A percentile compares a stretch with the other conserved stretches of the same genome.
Evolutionary conservation across 2,329 filamentous ascomycete genomes (phyloP).

Genomic region (Fusarium keratoplasticum): DNA sequence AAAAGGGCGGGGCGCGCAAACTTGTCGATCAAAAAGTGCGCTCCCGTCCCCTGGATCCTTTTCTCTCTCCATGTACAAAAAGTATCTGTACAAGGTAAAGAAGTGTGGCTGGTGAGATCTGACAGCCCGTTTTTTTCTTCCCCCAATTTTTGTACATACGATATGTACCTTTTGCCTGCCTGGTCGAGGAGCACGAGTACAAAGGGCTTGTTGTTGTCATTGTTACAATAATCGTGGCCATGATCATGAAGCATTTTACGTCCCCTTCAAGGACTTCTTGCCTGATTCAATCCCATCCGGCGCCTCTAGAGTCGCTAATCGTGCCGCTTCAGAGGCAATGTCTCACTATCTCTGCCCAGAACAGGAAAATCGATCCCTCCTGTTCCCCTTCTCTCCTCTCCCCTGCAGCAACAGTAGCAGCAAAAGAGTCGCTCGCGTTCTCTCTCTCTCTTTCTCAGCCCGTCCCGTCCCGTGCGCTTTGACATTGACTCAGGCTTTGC

Average conservation of each 20-base stretch:
- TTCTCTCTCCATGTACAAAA: neutral
- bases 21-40: neutral
- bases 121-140: neutral
- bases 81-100: neutral
- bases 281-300: neutral
- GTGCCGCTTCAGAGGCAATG: slow-evolving; percentile 1
- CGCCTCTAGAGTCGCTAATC: neutral
- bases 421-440: neutral
- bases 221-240: neutral
- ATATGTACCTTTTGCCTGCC: neutral
- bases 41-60: slow-evolving; percentile 14
- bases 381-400: neutral
- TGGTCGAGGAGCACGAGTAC: neutral
- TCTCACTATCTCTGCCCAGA: slow-evolving; percentile 15
- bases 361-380: slow-evolving; percentile 1
- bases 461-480: slow-evolving; percentile 33
- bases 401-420: slow-evolving; percentile 7
- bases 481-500: slow-evolving; percentile 10
- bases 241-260: neutral
- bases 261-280: neutral
- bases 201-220: neutral
- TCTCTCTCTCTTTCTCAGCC: slow-evolving; percentile 15
- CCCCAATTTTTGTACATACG: neutral
- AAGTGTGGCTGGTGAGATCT: slow-evolving; percentile 38
- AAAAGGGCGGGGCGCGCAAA: neutral